Base-by-base conservation (phyloP, 768 basidiomycete genomes). In the Tricholomella constricta region DNA sequence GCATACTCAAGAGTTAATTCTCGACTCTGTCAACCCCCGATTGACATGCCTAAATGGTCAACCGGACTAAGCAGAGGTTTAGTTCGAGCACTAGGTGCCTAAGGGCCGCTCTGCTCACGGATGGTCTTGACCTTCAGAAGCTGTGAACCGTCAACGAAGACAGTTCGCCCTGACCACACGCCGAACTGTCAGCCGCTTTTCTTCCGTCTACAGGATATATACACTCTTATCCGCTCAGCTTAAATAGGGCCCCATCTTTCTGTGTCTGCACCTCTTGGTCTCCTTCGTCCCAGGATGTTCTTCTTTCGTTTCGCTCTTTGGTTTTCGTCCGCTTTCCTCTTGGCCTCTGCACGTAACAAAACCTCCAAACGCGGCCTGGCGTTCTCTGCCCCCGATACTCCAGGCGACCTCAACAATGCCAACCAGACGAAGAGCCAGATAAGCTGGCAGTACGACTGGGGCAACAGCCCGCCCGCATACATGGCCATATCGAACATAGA, bases 381-480 rank as follows among this genome's bases (percentile, higher is more conserved):
- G 5, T 80, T 68, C 55, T 68, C 75, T 29, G 68, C 72, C 9
- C 68, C 66, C 9, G 69, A 74, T 37, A 68, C 71, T 7, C 69
- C 74, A 17, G 73, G 66, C 6, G 78, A 80, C 57, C 63, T 80
- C 31, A 53, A 66, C 37, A 75, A 78, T 47, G 73, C 74, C 42
- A 80, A 80, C 54, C 74, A 76, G 46, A 72, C 76, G 2, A 65
- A 71, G 19, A 75, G 76, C 51, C 63, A 72, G 12, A 70, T 75
- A 26, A 72, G 68, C 34, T 80, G 78, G 78, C 58, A 83, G 17
- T 90, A 80, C 56, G 74, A 79, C 61, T 80, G 79, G 91, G 74
- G 75, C 3, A 72, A 69, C 40, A 58, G 67, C 20, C 75, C 76
- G 9, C 74, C 78, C n/a, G 65, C 61, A 19, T 75, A 77, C 57